Evolutionary conservation across 2,329 filamentous ascomycete species (phyloP), one percentile per base, ranked within the genome.

Genomic region (Pseudocercospora eumusae): DNA sequence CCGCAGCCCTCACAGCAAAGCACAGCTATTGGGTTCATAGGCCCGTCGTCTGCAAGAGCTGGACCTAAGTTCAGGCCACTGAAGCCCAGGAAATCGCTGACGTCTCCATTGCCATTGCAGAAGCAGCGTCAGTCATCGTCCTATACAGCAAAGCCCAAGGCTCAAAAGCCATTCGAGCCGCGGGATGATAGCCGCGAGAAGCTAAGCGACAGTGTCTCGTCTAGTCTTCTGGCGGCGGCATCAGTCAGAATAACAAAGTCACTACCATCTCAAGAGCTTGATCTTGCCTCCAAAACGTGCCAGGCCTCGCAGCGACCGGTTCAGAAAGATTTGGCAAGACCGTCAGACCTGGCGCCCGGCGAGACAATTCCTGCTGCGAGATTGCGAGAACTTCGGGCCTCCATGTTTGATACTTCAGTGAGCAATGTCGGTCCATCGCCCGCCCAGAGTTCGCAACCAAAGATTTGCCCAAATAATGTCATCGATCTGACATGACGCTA

Each of bases 401-500:
- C 15, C n/a, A 61, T 42, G 18, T 56, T 40, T 20, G 15, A 27
- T n/a, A n/a, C 9, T 28, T 4, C 23, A 7, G 33, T 8, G 6
- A 25, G 28, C 25, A 9, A 52, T 23, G 25, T 25, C 5, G 3
- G 18, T 23, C 44, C 20, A 18, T 20, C 44, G n/a, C 21, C 44
- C 23, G 20, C n/a, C 13, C 47, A 20, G 25, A 52, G 20, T 28
- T 23, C 5, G 15, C 15, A 6, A 10, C 5, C 44, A 47, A 52
- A 28, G 15, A 23, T 25, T 6, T 25, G 13, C n/a, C 20, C 44
- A 25, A 47, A 23, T 15, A 25, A 15, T 52, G 57, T 66, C n/a
- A 64, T 66, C 44, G 64, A 64, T 40, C 44, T 66, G 49, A 64
- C 62, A 20, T 66, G 62, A 66, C 1, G n/a, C 33, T n/a, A n/a